These are phyloP conservation scores for Globisporangium cylindrosporum DNA, from an alignment of 352 stramenopile genomes.

Conservation along the genomic window DNA sequence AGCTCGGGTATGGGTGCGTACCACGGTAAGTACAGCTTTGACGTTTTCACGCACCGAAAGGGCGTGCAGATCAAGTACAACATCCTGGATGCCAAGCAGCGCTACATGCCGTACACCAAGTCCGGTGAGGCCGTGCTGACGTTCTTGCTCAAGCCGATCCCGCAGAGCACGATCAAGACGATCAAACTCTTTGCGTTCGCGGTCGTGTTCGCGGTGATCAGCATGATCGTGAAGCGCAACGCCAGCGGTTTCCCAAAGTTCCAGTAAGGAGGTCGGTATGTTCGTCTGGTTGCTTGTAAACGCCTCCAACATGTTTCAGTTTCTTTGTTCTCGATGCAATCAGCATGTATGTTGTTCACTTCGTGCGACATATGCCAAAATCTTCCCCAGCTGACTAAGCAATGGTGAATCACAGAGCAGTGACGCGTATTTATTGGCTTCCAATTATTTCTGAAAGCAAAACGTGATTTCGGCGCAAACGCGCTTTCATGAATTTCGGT, in stretches of 20 bases:
- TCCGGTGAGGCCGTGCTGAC: constrained; percentile 20
- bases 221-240: constrained; percentile 21
- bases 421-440: not conserved
- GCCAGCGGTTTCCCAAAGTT: constrained; percentile 1
- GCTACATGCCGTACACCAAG: constrained; percentile 64
- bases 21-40: constrained; percentile 78
- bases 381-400: not conserved
- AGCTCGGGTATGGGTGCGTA: constrained; percentile 80
- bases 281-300: not conserved
- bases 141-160: constrained; percentile 33
- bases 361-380: no score
- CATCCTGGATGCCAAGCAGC: constrained; percentile 49
- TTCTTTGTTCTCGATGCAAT: not conserved
- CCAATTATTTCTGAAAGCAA: not conserved
- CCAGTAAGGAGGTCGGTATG: not conserved
- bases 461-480: not conserved
- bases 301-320: not conserved
- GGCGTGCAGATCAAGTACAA: constrained; percentile 31
- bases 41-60: constrained; percentile 72
- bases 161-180: constrained; percentile 28
- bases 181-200: constrained; percentile 30
- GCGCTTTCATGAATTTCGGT: not conserved
- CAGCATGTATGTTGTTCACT: not conserved
- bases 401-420: not conserved
- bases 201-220: constrained; percentile 25